Evolutionary conservation across 441 rosid genomes (phyloP).

Genomic region (Gossypium trilobum): DNA sequence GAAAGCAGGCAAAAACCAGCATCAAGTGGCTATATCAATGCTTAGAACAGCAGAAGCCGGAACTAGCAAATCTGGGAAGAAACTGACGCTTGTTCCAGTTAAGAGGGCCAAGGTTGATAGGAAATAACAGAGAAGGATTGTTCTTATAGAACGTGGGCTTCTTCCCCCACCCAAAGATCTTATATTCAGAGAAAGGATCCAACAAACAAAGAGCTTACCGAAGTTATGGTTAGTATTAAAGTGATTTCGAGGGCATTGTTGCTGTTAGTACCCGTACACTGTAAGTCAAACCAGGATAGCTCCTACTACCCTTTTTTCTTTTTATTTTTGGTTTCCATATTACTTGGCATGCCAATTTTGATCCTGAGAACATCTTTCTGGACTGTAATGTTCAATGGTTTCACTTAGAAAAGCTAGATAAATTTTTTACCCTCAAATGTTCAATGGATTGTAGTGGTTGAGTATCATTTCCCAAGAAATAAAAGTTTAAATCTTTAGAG

Average conservation of each 20-base stretch:
- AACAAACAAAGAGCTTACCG: background rate
- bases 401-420: background rate
- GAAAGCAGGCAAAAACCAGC: slow-evolving; percentile 40
- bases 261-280: background rate
- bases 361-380: background rate
- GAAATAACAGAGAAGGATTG: slow-evolving; percentile 20
- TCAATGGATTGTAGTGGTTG: background rate
- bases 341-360: slow-evolving; percentile 19
- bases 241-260: background rate
- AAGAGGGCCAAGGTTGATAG: slow-evolving; percentile 46
- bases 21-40: slow-evolving; percentile 52
- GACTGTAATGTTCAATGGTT: background rate
- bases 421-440: background rate
- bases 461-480: background rate
- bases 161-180: background rate
- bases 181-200: background rate
- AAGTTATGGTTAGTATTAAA: background rate
- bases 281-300: background rate
- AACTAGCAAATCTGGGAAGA: slow-evolving; percentile 42
- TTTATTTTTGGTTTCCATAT: background rate
- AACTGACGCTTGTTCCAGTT: slow-evolving; percentile 60
- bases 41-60: slow-evolving; percentile 48
- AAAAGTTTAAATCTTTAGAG: background rate
- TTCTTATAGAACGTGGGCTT: background rate
- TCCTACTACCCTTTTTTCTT: background rate